A percentile compares a stretch with the other conserved stretches of the same genome.
phyloP scores from a whole-genome alignment of 306 rosid species.

The Cucurbita pepo region DNA sequence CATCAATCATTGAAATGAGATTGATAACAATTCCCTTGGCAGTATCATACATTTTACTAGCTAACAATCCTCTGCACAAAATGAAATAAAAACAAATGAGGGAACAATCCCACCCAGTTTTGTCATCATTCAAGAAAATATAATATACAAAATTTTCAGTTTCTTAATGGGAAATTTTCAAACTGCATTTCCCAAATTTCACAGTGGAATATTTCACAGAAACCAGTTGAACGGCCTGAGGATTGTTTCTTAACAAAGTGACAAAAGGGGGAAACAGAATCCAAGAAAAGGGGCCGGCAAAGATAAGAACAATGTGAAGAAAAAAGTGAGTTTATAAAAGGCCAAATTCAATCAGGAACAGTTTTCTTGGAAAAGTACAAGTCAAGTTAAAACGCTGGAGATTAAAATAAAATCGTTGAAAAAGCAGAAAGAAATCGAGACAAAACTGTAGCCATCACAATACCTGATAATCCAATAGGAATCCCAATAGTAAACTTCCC shows the following conservation, averaged over 20 bases:
- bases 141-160: neutral
- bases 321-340: neutral
- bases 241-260: neutral
- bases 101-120: neutral
- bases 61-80: slow-evolving; percentile 55
- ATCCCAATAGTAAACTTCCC: slow-evolving; percentile 92
- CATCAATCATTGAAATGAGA: slow-evolving; percentile 45
- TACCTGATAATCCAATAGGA: slow-evolving; percentile 86
- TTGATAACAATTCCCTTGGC: slow-evolving; percentile 53
- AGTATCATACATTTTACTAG: slow-evolving; percentile 69
- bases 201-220: neutral
- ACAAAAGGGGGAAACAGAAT: neutral
- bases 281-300: neutral
- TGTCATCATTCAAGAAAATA: neutral
- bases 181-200: neutral
- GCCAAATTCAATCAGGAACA: neutral
- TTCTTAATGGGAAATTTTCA: neutral
- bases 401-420: neutral
- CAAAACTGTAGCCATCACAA: neutral
- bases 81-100: neutral
- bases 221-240: neutral
- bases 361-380: neutral
- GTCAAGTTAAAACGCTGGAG: neutral
- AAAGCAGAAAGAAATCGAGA: neutral
- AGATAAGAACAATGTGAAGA: neutral